Evolutionary conservation across 352 stramenopile genomes (phyloP), one percentile per base, ranked within the genome.

Genomic region (Phytophthora podocarpi): DNA sequence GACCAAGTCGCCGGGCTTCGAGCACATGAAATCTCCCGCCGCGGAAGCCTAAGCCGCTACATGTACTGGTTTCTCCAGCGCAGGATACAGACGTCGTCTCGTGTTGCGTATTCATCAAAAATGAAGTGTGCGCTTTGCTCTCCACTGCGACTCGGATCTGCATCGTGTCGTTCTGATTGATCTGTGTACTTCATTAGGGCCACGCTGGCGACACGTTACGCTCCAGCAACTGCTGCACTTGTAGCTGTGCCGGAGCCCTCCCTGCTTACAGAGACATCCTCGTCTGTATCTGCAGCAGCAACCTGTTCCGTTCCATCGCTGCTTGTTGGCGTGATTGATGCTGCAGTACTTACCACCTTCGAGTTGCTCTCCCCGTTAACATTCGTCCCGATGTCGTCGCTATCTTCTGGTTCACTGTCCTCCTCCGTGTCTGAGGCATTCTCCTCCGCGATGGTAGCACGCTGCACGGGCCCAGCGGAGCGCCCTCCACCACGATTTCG

Each of bases 391-490:
- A 39, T 45, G 10, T 20, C n/a, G 13, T 13, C 45, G 16, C 21
- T 30, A 8, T 53, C 59, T 53, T 54, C 54, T 23, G 16, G 4
- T 31, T 65, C 61, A 26, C 46, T 70, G 32, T 16, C 51, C 28
- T 70, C 62, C 2, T 65, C 62, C 12, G 39, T 49, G 26, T 66
- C 40, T 13, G 55, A 47, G 13, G n/a, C 35, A 40, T 24, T 56
- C 41, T 70, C 62, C 31, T 70, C 62, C 1, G 41, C 12, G 12
- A 70, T 66, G 24, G 45, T 51, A 40, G 35, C 28, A 0, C 27
- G 48, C 11, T 57, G 55, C 26, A 53, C 48, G 0, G 21, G 27
- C 20, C 55, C 62, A 28, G 62, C 55, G 9, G 62, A 70, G 13
- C 48, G 55, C 8, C 42, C 54, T 20, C 41, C 47, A 34, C 61